These are phyloP conservation scores for Gyromitra esculenta DNA, from an alignment of 2,329 filamentous ascomycete genomes.

Conservation along the genomic window DNA sequence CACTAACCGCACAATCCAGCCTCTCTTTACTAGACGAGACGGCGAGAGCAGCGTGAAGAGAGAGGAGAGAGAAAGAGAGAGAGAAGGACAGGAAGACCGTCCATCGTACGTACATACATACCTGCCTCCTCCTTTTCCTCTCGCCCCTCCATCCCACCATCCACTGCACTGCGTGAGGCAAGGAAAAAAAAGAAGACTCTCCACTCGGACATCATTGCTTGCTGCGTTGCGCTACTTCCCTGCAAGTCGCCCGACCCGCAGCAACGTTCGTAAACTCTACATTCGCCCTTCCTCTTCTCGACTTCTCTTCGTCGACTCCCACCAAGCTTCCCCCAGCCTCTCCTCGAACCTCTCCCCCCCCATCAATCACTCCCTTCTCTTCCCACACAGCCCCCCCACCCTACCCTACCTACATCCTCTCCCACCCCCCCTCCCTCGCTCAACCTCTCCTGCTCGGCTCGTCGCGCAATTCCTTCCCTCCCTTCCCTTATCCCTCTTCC, in stretches of 20 bases:
- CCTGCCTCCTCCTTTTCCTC: constrained; percentile 54
- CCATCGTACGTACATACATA: constrained; percentile 51
- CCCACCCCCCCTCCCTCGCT: constrained; percentile 56
- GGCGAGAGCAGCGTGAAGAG: constrained; percentile 49
- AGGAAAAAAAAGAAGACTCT: constrained; percentile 49
- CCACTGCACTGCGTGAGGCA: constrained; percentile 45
- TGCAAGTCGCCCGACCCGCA: constrained; percentile 55
- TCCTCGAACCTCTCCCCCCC: constrained; percentile 53
- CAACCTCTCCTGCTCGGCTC: constrained; percentile 57
- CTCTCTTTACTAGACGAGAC: constrained; percentile 49
- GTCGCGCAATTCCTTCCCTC: constrained; percentile 55
- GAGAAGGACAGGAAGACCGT: constrained; percentile 33
- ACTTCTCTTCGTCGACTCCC: constrained; percentile 47
- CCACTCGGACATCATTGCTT: constrained; percentile 52
- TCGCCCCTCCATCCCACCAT: constrained; percentile 50
- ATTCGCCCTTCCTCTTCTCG: constrained; percentile 54
- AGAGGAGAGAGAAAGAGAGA: constrained; percentile 49
- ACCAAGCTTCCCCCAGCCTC: constrained; percentile 49
- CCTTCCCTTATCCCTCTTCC: constrained; percentile 57
- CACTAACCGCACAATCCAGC: constrained; percentile 53
- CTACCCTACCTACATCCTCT: constrained; percentile 57
- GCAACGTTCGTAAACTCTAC: constrained; percentile 55
- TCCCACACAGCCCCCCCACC: constrained; percentile 55
- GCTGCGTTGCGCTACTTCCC: constrained; percentile 54
- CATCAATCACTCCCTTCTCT: constrained; percentile 53